Percentiles rank a stretch among this genome's conserved stretches.
Conservation (phyloP, 2,329 filamentous ascomycete genomes). For the Teratosphaeria epicoccoides region DNA sequence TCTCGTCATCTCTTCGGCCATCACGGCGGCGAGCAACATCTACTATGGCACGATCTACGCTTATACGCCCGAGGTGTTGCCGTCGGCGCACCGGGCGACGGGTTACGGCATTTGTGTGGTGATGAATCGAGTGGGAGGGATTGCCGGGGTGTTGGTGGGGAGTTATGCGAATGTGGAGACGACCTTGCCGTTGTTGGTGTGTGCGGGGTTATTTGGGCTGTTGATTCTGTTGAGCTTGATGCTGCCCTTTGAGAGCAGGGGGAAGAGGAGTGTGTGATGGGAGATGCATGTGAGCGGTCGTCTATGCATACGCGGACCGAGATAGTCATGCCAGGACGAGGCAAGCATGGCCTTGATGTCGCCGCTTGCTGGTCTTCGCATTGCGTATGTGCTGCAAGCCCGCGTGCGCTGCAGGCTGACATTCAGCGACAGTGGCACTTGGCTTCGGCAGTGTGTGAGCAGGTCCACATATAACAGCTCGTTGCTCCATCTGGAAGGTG, state of each 20-base stretch:
- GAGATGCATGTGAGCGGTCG: too few relatives aligned
- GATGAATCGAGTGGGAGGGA: constrained; percentile 18
- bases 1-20: constrained; percentile 13
- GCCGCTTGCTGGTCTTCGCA: too few relatives aligned
- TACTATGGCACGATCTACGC: constrained; percentile 19
- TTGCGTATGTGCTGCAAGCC: too few relatives aligned
- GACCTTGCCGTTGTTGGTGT: constrained; percentile 18
- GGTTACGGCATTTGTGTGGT: constrained; percentile 18
- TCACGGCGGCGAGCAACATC: constrained; percentile 14
- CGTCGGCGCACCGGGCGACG: constrained; percentile 15
- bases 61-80: constrained; percentile 17
- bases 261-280: constrained; percentile 8
- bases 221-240: constrained; percentile 16
- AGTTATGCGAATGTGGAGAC: constrained; percentile 19
- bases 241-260: constrained; percentile 18
- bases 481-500: too few relatives aligned
- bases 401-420: too few relatives aligned
- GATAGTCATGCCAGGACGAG: too few relatives aligned
- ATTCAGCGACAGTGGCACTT: too few relatives aligned
- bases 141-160: constrained; percentile 17
- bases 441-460: too few relatives aligned
- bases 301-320: too few relatives aligned
- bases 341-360: too few relatives aligned
- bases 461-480: too few relatives aligned
- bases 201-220: constrained; percentile 18